These are phyloP conservation scores for Tympanopsis confertula DNA, from an alignment of 2,329 filamentous ascomycete genomes.

Conservation along the genomic window DNA sequence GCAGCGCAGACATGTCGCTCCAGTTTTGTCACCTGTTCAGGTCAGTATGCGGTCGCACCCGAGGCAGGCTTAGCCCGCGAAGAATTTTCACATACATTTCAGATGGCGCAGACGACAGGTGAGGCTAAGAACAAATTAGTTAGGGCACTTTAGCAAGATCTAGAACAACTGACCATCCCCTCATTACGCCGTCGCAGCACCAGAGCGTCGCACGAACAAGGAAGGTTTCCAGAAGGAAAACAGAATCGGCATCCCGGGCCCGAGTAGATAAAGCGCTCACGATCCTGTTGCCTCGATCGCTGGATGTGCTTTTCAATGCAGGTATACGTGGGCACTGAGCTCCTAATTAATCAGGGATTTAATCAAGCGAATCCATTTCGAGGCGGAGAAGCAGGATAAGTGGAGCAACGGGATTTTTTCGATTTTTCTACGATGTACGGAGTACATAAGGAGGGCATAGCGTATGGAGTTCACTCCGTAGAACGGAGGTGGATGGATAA, in stretches of 20 bases:
- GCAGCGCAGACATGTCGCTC: neutral
- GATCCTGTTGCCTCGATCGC: no score
- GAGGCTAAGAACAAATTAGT: slow-evolving; percentile 1
- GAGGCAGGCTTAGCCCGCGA: neutral
- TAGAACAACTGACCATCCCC: slow-evolving; percentile 1
- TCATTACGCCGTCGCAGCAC: slow-evolving; percentile 1
- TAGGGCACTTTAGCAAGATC: neutral
- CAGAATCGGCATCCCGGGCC: neutral
- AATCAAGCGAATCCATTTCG: neutral
- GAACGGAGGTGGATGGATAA: neutral
- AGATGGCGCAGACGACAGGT: slow-evolving; percentile 3
- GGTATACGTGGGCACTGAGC: neutral
- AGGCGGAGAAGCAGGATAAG: neutral
- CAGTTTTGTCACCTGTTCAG: slow-evolving; percentile 1
- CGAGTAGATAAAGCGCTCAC: neutral
- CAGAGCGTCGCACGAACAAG: neutral
- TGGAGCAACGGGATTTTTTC: no score
- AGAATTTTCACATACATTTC: slow-evolving; percentile 1
- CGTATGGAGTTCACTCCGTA: neutral
- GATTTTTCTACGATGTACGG: neutral
- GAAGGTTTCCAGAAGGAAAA: neutral
- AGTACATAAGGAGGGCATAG: neutral
- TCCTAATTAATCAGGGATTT: neutral
- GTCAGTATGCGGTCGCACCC: neutral
- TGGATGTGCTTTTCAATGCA: no score